These are phyloP conservation scores for Rhynchosporium secalis DNA, from an alignment of 2,329 filamentous ascomycete species.

Conservation along the genomic window DNA sequence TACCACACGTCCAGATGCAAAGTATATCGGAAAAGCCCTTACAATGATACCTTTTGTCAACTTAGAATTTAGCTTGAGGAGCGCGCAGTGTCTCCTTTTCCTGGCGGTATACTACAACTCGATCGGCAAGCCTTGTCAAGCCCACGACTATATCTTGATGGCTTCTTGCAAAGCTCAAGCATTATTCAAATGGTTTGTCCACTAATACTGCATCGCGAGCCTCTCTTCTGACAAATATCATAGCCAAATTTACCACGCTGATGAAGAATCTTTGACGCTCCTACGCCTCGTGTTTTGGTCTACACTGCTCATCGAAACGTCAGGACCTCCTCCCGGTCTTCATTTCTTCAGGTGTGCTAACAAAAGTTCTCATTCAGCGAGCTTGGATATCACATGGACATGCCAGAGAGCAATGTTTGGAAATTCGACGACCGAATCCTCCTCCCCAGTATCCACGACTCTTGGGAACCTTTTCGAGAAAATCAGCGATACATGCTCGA, in stretches of 20 bases:
- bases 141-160: conserved; percentile 38
- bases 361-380: conserved; percentile 24
- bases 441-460: conserved; percentile 31
- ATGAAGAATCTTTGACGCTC: neutral
- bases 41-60: conserved; percentile 32
- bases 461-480: conserved; percentile 32
- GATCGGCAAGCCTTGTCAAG: conserved; percentile 36
- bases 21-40: conserved; percentile 23
- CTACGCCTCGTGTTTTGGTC: conserved; percentile 25
- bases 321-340: neutral
- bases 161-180: conserved; percentile 39
- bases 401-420: conserved; percentile 38
- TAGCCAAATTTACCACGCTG: neutral
- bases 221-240: neutral
- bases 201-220: neutral
- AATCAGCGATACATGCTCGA: conserved; percentile 13
- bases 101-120: conserved; percentile 37
- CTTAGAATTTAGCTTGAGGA: conserved; percentile 32
- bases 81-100: conserved; percentile 36
- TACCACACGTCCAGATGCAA: conserved; percentile 18
- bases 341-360: neutral
- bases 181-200: conserved; percentile 30
- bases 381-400: conserved; percentile 35
- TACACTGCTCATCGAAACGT: conserved; percentile 34
- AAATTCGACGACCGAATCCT: conserved; percentile 35